Conservation (phyloP, 106 monocot species). For the Phalaenopsis aphrodite region DNA sequence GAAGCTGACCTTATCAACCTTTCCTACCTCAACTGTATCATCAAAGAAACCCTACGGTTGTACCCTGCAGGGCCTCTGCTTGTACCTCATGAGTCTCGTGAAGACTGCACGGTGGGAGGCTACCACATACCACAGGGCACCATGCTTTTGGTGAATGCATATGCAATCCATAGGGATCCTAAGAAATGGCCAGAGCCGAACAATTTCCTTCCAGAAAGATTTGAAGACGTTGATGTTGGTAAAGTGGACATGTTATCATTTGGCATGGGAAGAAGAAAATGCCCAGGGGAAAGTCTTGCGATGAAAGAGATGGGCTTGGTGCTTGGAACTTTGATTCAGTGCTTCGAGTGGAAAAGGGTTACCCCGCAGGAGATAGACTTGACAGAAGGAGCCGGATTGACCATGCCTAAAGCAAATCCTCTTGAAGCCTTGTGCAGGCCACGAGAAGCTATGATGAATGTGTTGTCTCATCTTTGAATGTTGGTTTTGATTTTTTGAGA, state of each 20-base stretch:
- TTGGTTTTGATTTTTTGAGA: too few relatives aligned
- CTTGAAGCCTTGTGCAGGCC: not conserved
- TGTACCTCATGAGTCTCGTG: conserved; percentile 10
- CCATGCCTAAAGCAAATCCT: conserved; percentile 12
- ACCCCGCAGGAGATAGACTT: conserved; percentile 13
- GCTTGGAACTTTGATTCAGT: conserved; percentile 20
- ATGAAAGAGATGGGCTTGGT: conserved; percentile 6
- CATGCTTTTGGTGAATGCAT: conserved; percentile 10
- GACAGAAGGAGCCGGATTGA: conserved; percentile 11
- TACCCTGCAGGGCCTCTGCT: conserved; percentile 7
- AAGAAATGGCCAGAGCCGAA: not conserved
- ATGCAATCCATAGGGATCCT: conserved; percentile 12
- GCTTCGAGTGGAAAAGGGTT: conserved; percentile 32
- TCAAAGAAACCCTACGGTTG: conserved; percentile 14
- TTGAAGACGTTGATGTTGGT: not conserved
- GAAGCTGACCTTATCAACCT: conserved; percentile 15
- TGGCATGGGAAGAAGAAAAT: conserved; percentile 34
- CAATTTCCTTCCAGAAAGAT: conserved; percentile 13
- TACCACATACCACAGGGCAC: not conserved
- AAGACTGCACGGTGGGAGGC: conserved; percentile 11
- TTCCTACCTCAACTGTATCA: conserved; percentile 6
- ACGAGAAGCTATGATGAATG: not conserved
- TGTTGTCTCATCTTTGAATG: conserved; percentile 10
- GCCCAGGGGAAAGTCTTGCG: conserved; percentile 27
- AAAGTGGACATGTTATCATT: conserved; percentile 9